A percentile compares a stretch with the other conserved stretches of the same genome.
These are phyloP conservation scores for Mycosphaerella arachidis DNA, from an alignment of 2,329 filamentous ascomycete species.

Conservation along the genomic window DNA sequence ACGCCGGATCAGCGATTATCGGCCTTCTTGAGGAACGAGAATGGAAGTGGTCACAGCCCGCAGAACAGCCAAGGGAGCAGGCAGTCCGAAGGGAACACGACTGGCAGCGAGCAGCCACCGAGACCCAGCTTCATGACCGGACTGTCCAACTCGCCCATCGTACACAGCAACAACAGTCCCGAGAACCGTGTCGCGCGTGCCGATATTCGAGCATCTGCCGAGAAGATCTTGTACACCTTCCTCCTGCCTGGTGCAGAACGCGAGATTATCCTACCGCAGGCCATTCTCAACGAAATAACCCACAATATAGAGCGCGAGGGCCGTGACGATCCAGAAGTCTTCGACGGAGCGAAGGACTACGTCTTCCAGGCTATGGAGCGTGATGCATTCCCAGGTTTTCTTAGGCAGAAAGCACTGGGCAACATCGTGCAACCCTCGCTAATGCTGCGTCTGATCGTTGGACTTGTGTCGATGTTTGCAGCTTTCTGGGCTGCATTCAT, in stretches of 20 bases:
- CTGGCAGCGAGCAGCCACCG: slow-evolving; percentile 43
- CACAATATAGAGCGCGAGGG: slow-evolving; percentile 83
- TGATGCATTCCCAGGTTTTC: slow-evolving; percentile 96
- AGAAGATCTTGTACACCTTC: slow-evolving; percentile 98
- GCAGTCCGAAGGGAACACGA: slow-evolving; percentile 28
- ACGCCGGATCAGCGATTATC: slow-evolving; percentile 86
- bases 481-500: slow-evolving; percentile 93
- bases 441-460: slow-evolving; percentile 77
- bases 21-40: slow-evolving; percentile 62
- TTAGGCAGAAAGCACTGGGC: slow-evolving; percentile 89
- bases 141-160: slow-evolving; percentile 37
- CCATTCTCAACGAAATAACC: slow-evolving; percentile 81
- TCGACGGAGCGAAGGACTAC: slow-evolving; percentile 96
- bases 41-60: slow-evolving; percentile 43
- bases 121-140: slow-evolving; percentile 57
- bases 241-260: slow-evolving; percentile 91
- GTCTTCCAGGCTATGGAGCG: slow-evolving; percentile 99
- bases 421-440: slow-evolving; percentile 91
- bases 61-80: slow-evolving; percentile 45
- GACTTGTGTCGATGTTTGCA: slow-evolving; percentile 79
- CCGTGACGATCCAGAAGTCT: slow-evolving; percentile 93
- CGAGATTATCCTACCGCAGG: slow-evolving; percentile 87
- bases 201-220: slow-evolving; percentile 87
- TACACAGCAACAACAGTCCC: slow-evolving; percentile 74
- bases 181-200: slow-evolving; percentile 78